Evolutionary conservation across 768 basidiomycete species (phyloP).

Genomic region (Boletus tomentosulus): DNA sequence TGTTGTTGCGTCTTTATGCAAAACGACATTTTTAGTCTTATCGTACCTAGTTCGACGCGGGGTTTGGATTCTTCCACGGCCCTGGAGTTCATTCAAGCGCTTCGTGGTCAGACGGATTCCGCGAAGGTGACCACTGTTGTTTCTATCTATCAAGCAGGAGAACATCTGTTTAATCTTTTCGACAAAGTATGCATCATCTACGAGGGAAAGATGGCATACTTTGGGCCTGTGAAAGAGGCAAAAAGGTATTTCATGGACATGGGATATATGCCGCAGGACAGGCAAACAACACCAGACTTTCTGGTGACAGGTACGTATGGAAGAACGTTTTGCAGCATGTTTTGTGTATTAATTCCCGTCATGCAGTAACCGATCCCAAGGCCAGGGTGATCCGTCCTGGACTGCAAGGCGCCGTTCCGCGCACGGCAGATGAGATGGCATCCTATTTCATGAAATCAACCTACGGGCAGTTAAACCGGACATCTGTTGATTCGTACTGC

Average conservation of each 20-base stretch:
- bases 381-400: constrained; percentile 49
- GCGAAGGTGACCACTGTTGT: constrained; percentile 59
- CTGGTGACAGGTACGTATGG: constrained; percentile 41
- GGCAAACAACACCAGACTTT: constrained; percentile 61
- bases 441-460: constrained; percentile 41
- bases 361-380: constrained; percentile 51
- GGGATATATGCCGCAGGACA: constrained; percentile 49
- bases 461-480: constrained; percentile 38
- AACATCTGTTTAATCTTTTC: constrained; percentile 58
- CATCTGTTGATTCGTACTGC: constrained; percentile 45
- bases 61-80: constrained; percentile 69
- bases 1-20: neutral
- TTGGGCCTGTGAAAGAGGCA: constrained; percentile 48
- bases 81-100: constrained; percentile 63
- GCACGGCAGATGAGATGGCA: constrained; percentile 56
- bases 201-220: constrained; percentile 54
- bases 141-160: constrained; percentile 84
- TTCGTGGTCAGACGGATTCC: constrained; percentile 61
- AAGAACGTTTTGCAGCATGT: constrained; percentile 12
- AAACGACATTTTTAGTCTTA: neutral
- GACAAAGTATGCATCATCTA: constrained; percentile 65
- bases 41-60: constrained; percentile 50
- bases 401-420: constrained; percentile 40
- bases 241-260: constrained; percentile 53
- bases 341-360: neutral